phyloP scores from a whole-genome alignment of 2,329 filamentous ascomycete species.

The Malbranchea cinnamomea region DNA sequence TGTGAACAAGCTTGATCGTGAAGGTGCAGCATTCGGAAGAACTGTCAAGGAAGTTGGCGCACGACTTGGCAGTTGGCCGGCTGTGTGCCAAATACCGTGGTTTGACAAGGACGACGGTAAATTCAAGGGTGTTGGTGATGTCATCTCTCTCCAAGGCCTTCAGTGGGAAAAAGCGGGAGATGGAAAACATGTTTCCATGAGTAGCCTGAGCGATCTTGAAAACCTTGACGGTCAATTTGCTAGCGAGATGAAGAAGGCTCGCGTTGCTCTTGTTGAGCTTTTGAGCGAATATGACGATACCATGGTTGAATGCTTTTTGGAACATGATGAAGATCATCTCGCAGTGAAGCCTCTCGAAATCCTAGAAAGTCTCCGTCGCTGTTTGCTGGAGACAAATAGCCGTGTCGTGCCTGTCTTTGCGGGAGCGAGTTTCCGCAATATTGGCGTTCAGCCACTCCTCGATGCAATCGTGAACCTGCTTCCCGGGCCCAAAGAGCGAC shows the following conservation, averaged over 20 bases:
- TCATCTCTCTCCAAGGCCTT: constrained; percentile 59
- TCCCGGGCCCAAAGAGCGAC: constrained; percentile 65
- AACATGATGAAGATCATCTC: constrained; percentile 56
- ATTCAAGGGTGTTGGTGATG: constrained; percentile 74
- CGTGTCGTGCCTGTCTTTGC: constrained; percentile 75
- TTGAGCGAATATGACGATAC: constrained; percentile 79
- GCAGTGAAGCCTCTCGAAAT: constrained; percentile 52
- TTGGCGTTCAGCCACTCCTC: constrained; percentile 81
- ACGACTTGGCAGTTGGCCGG: constrained; percentile 67
- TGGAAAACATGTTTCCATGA: constrained; percentile 45
- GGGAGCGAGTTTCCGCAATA: constrained; percentile 83
- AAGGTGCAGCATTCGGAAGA: constrained; percentile 66
- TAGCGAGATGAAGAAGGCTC: constrained; percentile 58
- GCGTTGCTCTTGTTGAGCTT: constrained; percentile 63
- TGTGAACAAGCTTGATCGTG: constrained; percentile 73
- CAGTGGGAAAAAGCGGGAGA: constrained; percentile 55
- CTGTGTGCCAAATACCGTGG: constrained; percentile 91
- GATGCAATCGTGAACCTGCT: constrained; percentile 80
- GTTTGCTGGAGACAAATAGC: constrained; percentile 51
- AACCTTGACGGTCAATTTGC: constrained; percentile 36
- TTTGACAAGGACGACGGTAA: constrained; percentile 60
- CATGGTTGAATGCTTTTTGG: constrained; percentile 72
- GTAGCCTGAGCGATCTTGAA: constrained; percentile 40
- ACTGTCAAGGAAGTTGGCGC: constrained; percentile 76
- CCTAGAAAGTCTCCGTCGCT: constrained; percentile 57